Percentiles rank a stretch among this genome's conserved stretches.
Conservation (phyloP, 345 rosid species). For the Brassica nigra region DNA sequence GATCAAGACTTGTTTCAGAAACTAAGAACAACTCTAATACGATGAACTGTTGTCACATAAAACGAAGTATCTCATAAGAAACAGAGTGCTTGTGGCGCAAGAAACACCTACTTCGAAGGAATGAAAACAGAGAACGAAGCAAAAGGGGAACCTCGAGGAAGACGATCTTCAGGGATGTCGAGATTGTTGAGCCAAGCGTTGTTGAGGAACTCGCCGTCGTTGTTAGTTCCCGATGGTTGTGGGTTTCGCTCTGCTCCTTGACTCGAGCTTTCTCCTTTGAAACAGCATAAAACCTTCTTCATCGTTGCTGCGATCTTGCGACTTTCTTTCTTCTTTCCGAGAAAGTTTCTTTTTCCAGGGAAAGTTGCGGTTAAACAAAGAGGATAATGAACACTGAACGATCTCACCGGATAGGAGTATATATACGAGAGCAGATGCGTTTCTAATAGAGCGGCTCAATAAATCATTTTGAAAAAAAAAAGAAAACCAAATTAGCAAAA, state of each 20-base stretch:
- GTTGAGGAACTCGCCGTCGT: constrained; percentile 12
- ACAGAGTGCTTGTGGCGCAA: neutral
- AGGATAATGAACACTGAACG: neutral
- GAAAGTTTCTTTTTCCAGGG: constrained; percentile 7
- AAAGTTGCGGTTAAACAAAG: constrained; percentile 14
- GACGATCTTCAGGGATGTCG: neutral
- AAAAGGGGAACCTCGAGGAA: constrained; percentile 16
- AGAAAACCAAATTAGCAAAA: neutral
- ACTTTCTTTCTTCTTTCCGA: constrained; percentile 23
- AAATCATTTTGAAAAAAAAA: neutral
- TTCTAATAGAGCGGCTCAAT: neutral
- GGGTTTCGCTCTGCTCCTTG: neutral
- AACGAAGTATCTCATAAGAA: neutral
- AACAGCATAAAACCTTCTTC: neutral
- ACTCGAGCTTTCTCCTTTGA: neutral
- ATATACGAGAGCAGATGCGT: neutral
- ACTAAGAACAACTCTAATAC: no score
- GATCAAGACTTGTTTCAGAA: no score
- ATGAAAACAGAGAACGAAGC: neutral
- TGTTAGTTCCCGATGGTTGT: neutral
- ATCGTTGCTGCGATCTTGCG: constrained; percentile 10
- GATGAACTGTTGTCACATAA: no score
- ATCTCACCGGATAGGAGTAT: constrained; percentile 3
- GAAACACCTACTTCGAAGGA: neutral
- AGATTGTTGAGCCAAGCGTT: neutral